Conservation (phyloP, 78 protist species). For the Carpediemonas membranifera region DNA sequence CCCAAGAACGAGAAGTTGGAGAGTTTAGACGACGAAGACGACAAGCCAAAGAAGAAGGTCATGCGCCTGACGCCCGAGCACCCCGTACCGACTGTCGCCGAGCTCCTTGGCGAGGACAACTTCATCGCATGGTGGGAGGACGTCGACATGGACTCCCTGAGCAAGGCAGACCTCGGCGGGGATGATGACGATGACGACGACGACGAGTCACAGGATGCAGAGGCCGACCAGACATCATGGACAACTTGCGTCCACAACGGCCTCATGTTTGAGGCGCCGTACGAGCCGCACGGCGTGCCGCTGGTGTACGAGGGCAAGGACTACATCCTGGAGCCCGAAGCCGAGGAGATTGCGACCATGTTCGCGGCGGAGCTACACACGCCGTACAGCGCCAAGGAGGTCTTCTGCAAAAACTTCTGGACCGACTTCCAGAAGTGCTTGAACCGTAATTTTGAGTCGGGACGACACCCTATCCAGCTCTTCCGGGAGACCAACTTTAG, state of each 20-base stretch:
- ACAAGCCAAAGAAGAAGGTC: too few species aligned
- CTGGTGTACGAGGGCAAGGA: slow-evolving; percentile 9
- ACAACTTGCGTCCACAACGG: slow-evolving; percentile 23
- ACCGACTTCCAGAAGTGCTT: slow-evolving; percentile 11
- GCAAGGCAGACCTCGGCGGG: too few species aligned
- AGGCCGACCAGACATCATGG: too few species aligned
- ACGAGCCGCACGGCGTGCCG: slow-evolving; percentile 26
- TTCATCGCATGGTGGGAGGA: too few species aligned
- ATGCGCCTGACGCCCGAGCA: too few species aligned
- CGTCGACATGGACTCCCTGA: too few species aligned
- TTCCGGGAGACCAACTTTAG: slow-evolving; percentile 62
- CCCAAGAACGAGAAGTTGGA: too few species aligned
- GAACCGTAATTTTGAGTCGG: not conserved
- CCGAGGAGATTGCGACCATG: slow-evolving; percentile 33
- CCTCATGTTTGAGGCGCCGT: slow-evolving; percentile 17
- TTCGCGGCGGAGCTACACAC: slow-evolving; percentile 16
- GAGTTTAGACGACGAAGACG: too few species aligned
- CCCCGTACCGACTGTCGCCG: too few species aligned
- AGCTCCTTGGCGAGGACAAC: too few species aligned
- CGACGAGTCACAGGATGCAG: too few species aligned
- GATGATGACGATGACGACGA: too few species aligned
- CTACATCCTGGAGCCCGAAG: not conserved
- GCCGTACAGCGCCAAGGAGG: not conserved
- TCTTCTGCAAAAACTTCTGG: slow-evolving; percentile 25
- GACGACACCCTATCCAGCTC: slow-evolving; percentile 28